Base-by-base conservation (phyloP, 805 yeast genomes). In the Teunomyces aglyptinius region DNA sequence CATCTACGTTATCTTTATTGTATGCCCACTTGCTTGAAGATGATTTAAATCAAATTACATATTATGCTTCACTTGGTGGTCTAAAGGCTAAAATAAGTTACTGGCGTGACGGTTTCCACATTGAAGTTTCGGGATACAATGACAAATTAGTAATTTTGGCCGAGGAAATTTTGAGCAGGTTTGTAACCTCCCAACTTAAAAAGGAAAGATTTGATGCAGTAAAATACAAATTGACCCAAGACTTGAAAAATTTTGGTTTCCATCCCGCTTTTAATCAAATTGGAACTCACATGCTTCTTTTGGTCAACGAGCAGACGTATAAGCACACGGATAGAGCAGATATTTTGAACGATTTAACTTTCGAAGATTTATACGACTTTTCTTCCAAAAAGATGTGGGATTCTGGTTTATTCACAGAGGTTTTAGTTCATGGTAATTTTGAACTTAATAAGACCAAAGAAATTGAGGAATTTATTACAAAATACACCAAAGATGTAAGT, bases 41-140 rank as follows among this genome's bases (percentile, higher is more conserved):
- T 58, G 81, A 80, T 29, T 71, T 94, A 52, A 82, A 81, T 55
- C 91, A 89, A 57, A 68, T 82, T 44, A 81, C 89, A 7, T 92
- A 92, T 58, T 86, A 87, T 59, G 97, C 99, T 0, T 78, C 81
- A 6, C 74, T 90, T 46, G 96, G 94, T 1, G 94, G 94, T 0
- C 75, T 89, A 47, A 69, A 75, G 43, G 82, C 82, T 48, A 66
- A 75, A 2, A 73, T 91, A 34, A 65, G 74, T 26, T 70, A 78
- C 48, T 79, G 85, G 46, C 77, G 85, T 51, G 89, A 84, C 53
- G 96, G 97, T 0, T 58, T 91, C 34, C 77, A 78, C 33, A 59
- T 92, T 38, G 80, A 79, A 41, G 71, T 89, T 18, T 71, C 76
- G 33, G 99, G 99, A 2, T 94, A 85, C 64, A 88, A 86, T 54